phyloP scores from a whole-genome alignment of 306 rosid species.

The Acacia confusa region DNA sequence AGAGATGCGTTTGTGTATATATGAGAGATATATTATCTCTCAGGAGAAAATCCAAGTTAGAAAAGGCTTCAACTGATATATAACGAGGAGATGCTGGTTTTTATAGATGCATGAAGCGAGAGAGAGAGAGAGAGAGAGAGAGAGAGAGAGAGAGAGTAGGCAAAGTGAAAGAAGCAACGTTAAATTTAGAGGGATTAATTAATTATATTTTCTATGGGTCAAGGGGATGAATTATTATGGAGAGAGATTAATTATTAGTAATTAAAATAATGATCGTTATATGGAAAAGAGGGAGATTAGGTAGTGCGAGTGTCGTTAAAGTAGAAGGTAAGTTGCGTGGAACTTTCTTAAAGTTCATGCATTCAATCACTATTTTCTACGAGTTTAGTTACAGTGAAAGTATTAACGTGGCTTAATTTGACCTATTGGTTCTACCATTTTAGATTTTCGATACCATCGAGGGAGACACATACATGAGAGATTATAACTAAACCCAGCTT shows the following conservation, averaged over 20 bases:
- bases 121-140: no score
- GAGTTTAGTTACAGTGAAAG: constrained; percentile 6
- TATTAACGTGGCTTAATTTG: constrained; percentile 26
- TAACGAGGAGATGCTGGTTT: constrained; percentile 34
- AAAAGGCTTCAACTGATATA: constrained; percentile 11
- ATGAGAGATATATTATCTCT: neutral
- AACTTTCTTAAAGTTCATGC: constrained; percentile 35
- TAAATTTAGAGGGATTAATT: constrained; percentile 11
- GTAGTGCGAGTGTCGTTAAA: constrained; percentile 49
- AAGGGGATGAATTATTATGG: constrained; percentile 1
- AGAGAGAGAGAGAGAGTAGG: constrained; percentile 25
- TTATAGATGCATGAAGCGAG: constrained; percentile 49
- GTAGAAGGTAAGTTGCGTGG: constrained; percentile 33
- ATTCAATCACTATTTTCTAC: constrained; percentile 8
- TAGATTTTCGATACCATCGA: constrained; percentile 45
- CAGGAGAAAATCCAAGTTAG: neutral
- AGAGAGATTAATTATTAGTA: constrained; percentile 10
- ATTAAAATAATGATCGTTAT: neutral
- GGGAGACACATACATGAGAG: neutral
- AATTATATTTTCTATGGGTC: neutral
- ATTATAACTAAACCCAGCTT: constrained; percentile 24
- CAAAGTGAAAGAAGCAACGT: constrained; percentile 42
- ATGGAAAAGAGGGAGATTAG: constrained; percentile 44
- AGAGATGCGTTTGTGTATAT: neutral
- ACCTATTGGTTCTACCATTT: constrained; percentile 37